Percentiles rank a stretch among this genome's conserved stretches.
Evolutionary conservation across 163 green algal genomes (phyloP).

Genomic region (Scenedesmus sp.): DNA sequence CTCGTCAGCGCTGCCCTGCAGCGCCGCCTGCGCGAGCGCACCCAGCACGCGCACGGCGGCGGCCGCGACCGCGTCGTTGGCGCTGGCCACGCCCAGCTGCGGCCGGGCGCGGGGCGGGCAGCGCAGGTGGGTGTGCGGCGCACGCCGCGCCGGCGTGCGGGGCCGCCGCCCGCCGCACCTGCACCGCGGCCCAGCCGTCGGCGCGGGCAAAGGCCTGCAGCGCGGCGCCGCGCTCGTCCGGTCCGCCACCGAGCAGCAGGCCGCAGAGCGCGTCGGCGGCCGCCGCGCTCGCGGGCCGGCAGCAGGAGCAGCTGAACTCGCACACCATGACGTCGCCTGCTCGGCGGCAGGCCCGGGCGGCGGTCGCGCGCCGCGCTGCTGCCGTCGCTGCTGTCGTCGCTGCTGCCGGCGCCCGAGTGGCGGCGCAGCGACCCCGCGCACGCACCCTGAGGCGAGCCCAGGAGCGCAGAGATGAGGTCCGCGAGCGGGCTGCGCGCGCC

Average conservation of each 20-base stretch:
- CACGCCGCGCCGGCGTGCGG: too few species aligned
- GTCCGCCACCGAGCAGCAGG: not conserved
- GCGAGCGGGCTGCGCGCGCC: not conserved
- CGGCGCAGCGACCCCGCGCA: too few species aligned
- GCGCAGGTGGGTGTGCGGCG: too few species aligned
- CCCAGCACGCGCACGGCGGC: not conserved
- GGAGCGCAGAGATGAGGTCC: not conserved
- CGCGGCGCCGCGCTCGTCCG: too few species aligned
- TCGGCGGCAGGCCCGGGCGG: not conserved
- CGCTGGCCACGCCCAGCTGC: not conserved
- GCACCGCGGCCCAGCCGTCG: not conserved
- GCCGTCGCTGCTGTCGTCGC: too few species aligned
- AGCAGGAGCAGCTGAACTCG: constrained; percentile 13
- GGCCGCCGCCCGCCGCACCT: too few species aligned
- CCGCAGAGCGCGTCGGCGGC: constrained; percentile 6
- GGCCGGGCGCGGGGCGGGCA: too few species aligned
- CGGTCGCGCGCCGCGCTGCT: too few species aligned
- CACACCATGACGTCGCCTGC: constrained; percentile 17
- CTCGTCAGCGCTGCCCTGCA: not conserved
- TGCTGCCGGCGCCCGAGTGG: too few species aligned
- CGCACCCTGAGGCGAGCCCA: too few species aligned
- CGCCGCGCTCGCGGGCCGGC: not conserved
- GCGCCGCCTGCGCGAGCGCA: not conserved
- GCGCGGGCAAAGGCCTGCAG: not conserved
- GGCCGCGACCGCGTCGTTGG: not conserved